Conservation (phyloP, 208 protist genomes). For the Kentomonas sorsogonicus region DNA sequence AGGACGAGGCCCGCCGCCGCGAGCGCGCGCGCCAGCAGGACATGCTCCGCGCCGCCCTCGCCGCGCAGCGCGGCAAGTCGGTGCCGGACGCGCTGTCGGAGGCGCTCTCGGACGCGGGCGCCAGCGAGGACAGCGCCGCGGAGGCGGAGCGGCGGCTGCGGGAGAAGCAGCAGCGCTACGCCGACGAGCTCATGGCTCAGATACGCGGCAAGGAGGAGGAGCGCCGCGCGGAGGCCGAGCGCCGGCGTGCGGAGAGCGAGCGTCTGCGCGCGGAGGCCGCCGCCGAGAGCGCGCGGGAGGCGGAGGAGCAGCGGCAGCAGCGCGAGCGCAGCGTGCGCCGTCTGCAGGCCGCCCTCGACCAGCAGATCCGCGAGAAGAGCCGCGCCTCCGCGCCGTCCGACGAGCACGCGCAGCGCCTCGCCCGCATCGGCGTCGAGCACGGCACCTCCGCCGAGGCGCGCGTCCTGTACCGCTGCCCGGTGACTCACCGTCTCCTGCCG, state of each 20-base stretch:
- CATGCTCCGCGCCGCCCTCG: no score
- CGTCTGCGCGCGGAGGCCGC: background rate
- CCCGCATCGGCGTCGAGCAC: background rate
- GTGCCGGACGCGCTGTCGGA: no score
- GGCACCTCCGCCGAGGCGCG: constrained; percentile 9
- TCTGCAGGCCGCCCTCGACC: constrained; percentile 13
- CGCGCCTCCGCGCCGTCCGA: no score
- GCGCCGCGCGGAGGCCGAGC: constrained; percentile 10
- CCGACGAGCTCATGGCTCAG: background rate
- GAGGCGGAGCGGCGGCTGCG: no score
- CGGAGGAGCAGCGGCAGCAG: background rate
- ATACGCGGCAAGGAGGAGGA: background rate
- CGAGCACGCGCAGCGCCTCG: background rate
- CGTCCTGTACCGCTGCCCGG: constrained; percentile 58
- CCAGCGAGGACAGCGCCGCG: constrained; percentile 12
- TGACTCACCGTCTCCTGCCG: constrained; percentile 43
- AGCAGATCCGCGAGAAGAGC: constrained; percentile 13
- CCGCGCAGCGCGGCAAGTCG: no score
- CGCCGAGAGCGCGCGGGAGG: background rate
- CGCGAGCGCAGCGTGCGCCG: constrained; percentile 5
- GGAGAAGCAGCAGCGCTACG: constrained; percentile 9
- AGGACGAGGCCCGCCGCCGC: no score
- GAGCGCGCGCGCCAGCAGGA: no score
- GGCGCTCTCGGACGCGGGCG: constrained; percentile 13
- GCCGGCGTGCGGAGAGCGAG: constrained; percentile 3